Evolutionary conservation across 257 asterid species (phyloP), one percentile per base, ranked within the genome.

Genomic region (Eucommia ulmoides): DNA sequence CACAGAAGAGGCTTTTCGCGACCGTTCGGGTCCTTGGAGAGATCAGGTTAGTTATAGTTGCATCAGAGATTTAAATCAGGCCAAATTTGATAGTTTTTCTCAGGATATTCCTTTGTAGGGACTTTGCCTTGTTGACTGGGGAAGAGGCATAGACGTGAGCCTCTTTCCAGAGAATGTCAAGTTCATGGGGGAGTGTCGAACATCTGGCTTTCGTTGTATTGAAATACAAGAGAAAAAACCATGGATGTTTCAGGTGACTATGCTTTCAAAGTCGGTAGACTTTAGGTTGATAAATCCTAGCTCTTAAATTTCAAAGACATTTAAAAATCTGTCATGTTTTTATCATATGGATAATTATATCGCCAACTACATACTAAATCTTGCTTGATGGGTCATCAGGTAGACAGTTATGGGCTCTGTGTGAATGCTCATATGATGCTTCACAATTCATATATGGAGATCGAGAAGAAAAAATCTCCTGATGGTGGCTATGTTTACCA

Each of bases 81-180:
- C 51, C 22, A 48, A 59, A 61, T 24, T 21, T 41, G 45, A 56
- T 52, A 26, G 35, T 65, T 45, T 6, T 3, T 61, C 14, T 50
- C 53, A 54, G 24, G 35, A 26, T 48, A 65, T 48, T 47, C 16
- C 25, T 52, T 35, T 57, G 49, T 84, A 91, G 99, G 98, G 99
- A 41, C 87, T 86, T 62, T 81, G 94, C 75, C 94, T 91, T 53
- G 92, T 91, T 6, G 96, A 91, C 71, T 91, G 96, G 99, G 99
- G 99, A 42, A 75, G 87, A 73, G 94, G 96, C 51, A 86, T 91
- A 42, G 98, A 86, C 60, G 65, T 83, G 50, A 71, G 67, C 54
- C 81, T 86, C 44, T 86, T 83, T 54, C 87, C 95, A 7, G 44
- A 70, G 22, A 45, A 57, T 62, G 79, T 89, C 25, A 69, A 76